Base-by-base conservation (phyloP, 1,139 yeast genomes). In the Candida pseudoviswanathii region DNA sequence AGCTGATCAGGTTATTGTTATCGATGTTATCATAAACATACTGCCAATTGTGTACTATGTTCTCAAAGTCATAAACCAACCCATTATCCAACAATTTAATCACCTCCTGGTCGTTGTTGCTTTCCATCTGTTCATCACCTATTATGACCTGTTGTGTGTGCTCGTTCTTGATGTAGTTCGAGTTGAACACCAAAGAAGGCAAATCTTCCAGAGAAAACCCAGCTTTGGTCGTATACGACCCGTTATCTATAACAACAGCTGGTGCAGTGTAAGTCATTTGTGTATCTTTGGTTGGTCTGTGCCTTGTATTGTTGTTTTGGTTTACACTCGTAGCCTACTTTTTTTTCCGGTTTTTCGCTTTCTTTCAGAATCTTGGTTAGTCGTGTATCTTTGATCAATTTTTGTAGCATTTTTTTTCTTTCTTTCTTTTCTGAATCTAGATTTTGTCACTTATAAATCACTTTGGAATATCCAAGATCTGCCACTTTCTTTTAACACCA, bases 161-260 rank as follows among this genome's bases (percentile, higher is more conserved):
- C 9, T 58, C 54, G 30, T 67, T 51, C 51, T 65, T 67, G 54
- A 72, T 66, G 61, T 85, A 86, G 48, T 78, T 73, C 16, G 89
- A 75, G 47, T 84, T 81, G 57, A 85, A 73, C 4, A 81, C 78
- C 40, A 84, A 63, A 25, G 80, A 68, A 1, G 95, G 95, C 39
- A 82, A 64, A 47, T 85, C 89, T 46, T 78, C 85, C 53, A 79
- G 79, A 7, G 89, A 85, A 58, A 85, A 78, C 7, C 92, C 92
- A 1, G 91, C 91, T 51, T 84, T 80, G 39, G 90, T 85, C 11
- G 79, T 72, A 52, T 77, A 71, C 1, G 89, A 76, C 26, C 90
- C 91, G 60, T 82, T 81, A 63, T 86, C 91, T 42, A 86, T 82
- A 46, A 86, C 88, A 21, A 86, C 80, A 21, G 88, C 80, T 8